Conservation (phyloP, 2,329 filamentous ascomycete genomes). For the Gaeumannomyces sp. region DNA sequence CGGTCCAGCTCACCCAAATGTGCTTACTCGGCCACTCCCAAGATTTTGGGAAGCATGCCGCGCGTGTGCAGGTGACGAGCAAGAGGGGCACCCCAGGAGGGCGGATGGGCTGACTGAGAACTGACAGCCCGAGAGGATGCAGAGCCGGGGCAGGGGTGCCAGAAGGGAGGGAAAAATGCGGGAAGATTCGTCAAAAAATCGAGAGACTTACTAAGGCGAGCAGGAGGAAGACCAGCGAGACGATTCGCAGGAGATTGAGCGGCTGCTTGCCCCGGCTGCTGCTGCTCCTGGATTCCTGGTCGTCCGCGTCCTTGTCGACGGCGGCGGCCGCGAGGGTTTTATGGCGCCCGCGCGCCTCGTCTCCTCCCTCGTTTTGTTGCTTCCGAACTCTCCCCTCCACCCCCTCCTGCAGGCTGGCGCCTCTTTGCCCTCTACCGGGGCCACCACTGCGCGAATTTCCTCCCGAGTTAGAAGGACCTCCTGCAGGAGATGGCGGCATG, state of each 20-base stretch:
- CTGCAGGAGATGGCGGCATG: neutral
- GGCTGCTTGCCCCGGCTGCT: slow-evolving; percentile 4
- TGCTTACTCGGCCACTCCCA: neutral
- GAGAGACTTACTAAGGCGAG: slow-evolving; percentile 25
- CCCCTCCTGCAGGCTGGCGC: neutral
- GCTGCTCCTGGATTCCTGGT: slow-evolving; percentile 12
- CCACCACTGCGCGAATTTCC: neutral
- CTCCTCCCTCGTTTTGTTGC: neutral
- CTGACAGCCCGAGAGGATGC: neutral
- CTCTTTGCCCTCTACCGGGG: neutral
- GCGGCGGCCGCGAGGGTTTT: neutral
- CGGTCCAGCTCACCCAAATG: neutral
- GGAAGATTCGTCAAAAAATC: neutral
- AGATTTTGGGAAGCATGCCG: slow-evolving; percentile 13
- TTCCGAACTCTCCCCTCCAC: neutral
- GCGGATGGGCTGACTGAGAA: neutral
- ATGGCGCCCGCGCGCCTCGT: neutral
- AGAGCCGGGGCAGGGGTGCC: too few relatives aligned
- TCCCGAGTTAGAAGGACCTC: neutral
- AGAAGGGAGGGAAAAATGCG: neutral
- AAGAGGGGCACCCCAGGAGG: neutral
- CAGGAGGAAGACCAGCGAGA: slow-evolving; percentile 24
- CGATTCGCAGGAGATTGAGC: slow-evolving; percentile 22
- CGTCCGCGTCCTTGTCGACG: slow-evolving; percentile 13
- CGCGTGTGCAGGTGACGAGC: slow-evolving; percentile 4